These are phyloP conservation scores for Microbotryomycetes sp. DNA, from an alignment of 1,284 basidiomycete genomes.

Conservation along the genomic window DNA sequence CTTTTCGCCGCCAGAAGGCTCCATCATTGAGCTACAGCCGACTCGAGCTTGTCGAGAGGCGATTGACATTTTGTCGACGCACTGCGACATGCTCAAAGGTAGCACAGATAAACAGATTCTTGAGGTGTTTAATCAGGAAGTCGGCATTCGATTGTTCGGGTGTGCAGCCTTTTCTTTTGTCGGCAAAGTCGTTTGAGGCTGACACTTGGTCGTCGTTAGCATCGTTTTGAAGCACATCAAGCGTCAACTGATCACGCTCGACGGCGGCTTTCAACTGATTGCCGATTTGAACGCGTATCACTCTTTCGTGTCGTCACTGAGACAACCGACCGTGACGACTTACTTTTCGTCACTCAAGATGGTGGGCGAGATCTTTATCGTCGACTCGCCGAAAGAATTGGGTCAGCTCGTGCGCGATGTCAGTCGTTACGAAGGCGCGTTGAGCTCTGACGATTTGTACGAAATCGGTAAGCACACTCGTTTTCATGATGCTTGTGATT, in stretches of 20 bases:
- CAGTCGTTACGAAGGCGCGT: slow-evolving; percentile 83
- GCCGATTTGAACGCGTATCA: slow-evolving; percentile 92
- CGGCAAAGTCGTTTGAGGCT: not conserved
- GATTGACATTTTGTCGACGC: slow-evolving; percentile 75
- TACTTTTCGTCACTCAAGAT: slow-evolving; percentile 93
- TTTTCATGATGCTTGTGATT: not conserved
- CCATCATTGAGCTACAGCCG: slow-evolving; percentile 45
- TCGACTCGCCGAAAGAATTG: slow-evolving; percentile 62
- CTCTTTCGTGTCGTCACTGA: slow-evolving; percentile 73
- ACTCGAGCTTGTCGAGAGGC: slow-evolving; percentile 80
- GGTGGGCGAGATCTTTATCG: slow-evolving; percentile 88
- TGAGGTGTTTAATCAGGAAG: slow-evolving; percentile 96
- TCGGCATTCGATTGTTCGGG: slow-evolving; percentile 85
- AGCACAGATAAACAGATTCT: slow-evolving; percentile 92
- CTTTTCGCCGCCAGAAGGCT: slow-evolving; percentile 75
- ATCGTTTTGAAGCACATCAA: slow-evolving; percentile 96
- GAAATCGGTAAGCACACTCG: slow-evolving; percentile 54
- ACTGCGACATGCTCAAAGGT: slow-evolving; percentile 82
- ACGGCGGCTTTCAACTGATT: slow-evolving; percentile 91
- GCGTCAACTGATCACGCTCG: slow-evolving; percentile 86
- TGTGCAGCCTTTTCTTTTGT: slow-evolving; percentile 42
- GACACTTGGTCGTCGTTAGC: slow-evolving; percentile 44
- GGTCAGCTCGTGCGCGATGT: slow-evolving; percentile 92
- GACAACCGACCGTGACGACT: slow-evolving; percentile 56
- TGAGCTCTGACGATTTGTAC: slow-evolving; percentile 79